Conservation (phyloP, 768 basidiomycete species). For the Lactarius indigo region DNA sequence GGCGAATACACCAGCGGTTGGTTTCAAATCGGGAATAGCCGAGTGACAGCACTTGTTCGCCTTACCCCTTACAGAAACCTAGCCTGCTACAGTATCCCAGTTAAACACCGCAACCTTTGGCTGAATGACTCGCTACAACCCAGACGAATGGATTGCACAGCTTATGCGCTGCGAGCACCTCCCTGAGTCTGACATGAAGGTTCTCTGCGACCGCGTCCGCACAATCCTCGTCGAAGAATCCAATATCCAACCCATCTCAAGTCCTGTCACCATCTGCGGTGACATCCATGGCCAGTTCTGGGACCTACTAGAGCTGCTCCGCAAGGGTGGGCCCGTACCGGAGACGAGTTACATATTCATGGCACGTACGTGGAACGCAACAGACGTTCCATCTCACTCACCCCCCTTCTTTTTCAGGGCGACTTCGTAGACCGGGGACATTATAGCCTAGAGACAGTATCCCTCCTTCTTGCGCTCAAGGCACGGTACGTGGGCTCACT, state of each 20-base stretch:
- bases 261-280: constrained; percentile 92
- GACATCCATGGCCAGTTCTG: constrained; percentile 99
- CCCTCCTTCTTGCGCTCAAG: constrained; percentile 83
- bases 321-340: constrained; percentile 82
- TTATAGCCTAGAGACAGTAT: constrained; percentile 94
- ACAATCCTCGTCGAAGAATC: constrained; percentile 92
- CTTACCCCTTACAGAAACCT: too few relatives aligned
- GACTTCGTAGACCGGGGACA: constrained; percentile 98
- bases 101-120: neutral
- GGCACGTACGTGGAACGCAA: constrained; percentile 56
- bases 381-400: constrained; percentile 24
- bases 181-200: constrained; percentile 88
- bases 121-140: constrained; percentile 33
- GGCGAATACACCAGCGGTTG: too few relatives aligned
- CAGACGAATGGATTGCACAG: constrained; percentile 85
- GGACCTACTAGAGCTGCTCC: constrained; percentile 87
- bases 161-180: constrained; percentile 85
- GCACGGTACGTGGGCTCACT: constrained; percentile 53
- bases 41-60: too few relatives aligned
- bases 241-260: constrained; percentile 95
- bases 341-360: constrained; percentile 95
- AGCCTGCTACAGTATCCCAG: too few relatives aligned
- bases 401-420: constrained; percentile 48
- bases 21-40: too few relatives aligned
- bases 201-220: constrained; percentile 86